Evolutionary conservation across 257 asterid genomes (phyloP).

Genomic region (Solanum piurae): DNA sequence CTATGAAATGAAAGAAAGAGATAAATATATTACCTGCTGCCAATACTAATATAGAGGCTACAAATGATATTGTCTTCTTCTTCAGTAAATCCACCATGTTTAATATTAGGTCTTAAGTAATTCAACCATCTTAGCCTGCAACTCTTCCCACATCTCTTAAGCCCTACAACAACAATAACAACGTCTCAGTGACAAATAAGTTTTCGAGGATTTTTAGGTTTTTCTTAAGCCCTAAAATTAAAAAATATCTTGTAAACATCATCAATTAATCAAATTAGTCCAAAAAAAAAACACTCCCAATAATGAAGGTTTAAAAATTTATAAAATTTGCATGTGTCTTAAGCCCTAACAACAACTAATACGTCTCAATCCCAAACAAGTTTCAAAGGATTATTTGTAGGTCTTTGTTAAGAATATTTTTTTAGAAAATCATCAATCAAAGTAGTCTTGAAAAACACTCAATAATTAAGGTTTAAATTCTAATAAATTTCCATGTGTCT

Average conservation of each 20-base stretch:
- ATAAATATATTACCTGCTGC: conserved; percentile 66
- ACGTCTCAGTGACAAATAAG: not conserved
- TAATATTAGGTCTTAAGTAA: conserved; percentile 81
- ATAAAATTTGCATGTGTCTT: not conserved
- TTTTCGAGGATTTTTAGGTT: not conserved
- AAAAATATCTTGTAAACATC: not conserved
- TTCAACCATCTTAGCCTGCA: conserved; percentile 90
- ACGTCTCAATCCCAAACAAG: not conserved
- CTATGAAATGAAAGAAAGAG: not conserved
- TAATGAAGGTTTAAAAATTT: not conserved
- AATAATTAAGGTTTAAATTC: not conserved
- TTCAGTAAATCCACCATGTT: conserved; percentile 94
- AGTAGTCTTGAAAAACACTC: not conserved
- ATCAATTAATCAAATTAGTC: not conserved
- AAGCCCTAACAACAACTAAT: not conserved
- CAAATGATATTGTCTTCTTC: conserved; percentile 95
- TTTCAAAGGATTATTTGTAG: not conserved
- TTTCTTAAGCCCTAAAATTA: conserved; percentile 46
- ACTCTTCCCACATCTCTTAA: conserved; percentile 96
- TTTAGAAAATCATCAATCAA: not conserved
- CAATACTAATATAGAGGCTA: conserved; percentile 93
- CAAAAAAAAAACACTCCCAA: not conserved
- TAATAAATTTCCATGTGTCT: not conserved
- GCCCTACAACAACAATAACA: conserved; percentile 29
- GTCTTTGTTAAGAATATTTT: not conserved